phyloP scores from a whole-genome alignment of 805 yeast genomes.

The Zygosaccharomyces gambellarensis region DNA sequence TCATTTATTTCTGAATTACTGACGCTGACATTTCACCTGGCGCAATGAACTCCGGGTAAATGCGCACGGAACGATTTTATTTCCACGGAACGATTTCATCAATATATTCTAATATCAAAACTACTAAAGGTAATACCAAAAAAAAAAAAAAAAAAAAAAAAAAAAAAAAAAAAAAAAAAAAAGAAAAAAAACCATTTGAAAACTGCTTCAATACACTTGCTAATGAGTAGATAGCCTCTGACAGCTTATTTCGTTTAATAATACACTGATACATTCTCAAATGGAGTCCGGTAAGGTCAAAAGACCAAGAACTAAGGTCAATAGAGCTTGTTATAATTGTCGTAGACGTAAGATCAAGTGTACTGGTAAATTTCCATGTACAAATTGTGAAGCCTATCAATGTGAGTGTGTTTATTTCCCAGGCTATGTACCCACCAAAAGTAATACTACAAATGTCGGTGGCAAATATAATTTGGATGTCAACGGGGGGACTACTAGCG shows the following conservation, averaged over 20 bases:
- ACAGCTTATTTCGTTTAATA: background rate
- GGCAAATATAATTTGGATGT: background rate
- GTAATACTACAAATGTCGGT: background rate
- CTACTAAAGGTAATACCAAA: background rate
- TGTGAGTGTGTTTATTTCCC: constrained; percentile 27
- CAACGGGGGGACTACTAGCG: background rate
- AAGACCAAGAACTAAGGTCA: constrained; percentile 20
- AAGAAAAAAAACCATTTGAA: background rate
- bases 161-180: background rate
- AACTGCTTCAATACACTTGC: background rate
- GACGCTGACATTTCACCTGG: background rate
- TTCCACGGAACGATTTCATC: background rate
- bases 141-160: background rate
- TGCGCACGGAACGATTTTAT: background rate
- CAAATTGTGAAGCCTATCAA: constrained; percentile 29
- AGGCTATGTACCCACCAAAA: background rate
- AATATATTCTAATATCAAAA: background rate
- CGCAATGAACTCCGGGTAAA: background rate
- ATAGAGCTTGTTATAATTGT: constrained; percentile 33
- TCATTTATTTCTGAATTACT: background rate
- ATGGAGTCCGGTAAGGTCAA: constrained; percentile 7
- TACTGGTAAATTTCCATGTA: constrained; percentile 33
- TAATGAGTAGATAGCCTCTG: background rate
- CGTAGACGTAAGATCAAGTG: constrained; percentile 34
- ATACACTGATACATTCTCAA: background rate